These are phyloP conservation scores for Colletotrichum sp. DNA, from an alignment of 2,329 filamentous ascomycete genomes.

Conservation along the genomic window DNA sequence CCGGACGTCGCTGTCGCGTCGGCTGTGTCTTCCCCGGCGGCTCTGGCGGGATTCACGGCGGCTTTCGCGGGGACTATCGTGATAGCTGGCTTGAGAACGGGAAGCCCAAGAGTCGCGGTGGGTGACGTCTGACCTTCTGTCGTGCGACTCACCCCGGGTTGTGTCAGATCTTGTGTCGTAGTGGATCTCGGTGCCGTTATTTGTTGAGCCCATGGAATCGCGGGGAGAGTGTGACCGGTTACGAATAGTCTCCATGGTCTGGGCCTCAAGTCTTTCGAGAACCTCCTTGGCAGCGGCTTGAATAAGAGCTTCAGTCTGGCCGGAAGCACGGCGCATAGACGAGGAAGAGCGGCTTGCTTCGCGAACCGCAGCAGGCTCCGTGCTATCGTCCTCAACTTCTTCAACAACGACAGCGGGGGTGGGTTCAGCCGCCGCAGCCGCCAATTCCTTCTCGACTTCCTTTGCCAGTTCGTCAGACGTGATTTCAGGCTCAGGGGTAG, in stretches of 20 bases:
- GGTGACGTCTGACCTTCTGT: conserved; percentile 2
- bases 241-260: conserved; percentile 29
- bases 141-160: neutral
- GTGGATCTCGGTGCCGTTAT: conserved; percentile 31
- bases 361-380: neutral
- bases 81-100: neutral
- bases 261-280: conserved; percentile 50
- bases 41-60: conserved; percentile 1
- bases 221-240: conserved; percentile 18
- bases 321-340: conserved; percentile 42
- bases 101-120: neutral
- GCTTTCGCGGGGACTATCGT: neutral
- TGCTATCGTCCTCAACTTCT: neutral
- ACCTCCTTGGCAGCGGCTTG: conserved; percentile 58
- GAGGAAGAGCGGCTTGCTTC: conserved; percentile 22
- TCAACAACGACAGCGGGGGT: neutral
- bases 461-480: neutral
- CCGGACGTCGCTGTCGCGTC: neutral
- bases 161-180: conserved; percentile 30
- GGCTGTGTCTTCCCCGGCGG: neutral
- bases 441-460: neutral
- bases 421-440: neutral
- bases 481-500: neutral
- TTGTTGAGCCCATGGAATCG: conserved; percentile 24
- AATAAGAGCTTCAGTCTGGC: conserved; percentile 56